Base-by-base conservation (phyloP, 2,329 filamentous ascomycete species). In the Phaeophleospora eucalypticola region DNA sequence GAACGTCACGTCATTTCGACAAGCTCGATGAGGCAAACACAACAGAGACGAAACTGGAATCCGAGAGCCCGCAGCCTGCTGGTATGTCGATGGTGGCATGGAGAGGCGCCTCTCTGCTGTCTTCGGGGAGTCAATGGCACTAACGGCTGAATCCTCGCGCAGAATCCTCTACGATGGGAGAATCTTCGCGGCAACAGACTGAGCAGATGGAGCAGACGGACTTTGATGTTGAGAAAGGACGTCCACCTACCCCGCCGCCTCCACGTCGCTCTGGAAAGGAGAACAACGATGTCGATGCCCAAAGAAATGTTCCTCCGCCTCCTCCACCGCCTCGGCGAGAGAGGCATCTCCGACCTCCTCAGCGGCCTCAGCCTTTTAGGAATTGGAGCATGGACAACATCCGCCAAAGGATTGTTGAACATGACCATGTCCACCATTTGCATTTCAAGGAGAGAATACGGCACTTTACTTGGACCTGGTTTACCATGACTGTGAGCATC, bases 381-480 rank as follows among this genome's bases (percentile, higher is more conserved):
- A 41, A 41, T 20, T 52, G 48, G 49, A 56, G 51, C 24, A 39
- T 47, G 9, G 37, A 37, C 14, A 54, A 33, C 19, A 37, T 54
- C 24, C 37, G 33, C 21, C 41, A 37, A 20, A 41, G 40, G 27
- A 46, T 52, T 32, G 21, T 48, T 19, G 33, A 48, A 21, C 39
- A 52, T 32, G 43, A 52, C 10, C 58, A 61, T 42, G 45, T 59
- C n/a, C 59, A 59, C 43, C 45, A 59, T 14, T 61, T 78, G 16
- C 61, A 66, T 36, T 80, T 76, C 69, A 74, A 70, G 52, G 70
- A 80, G 53, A 68, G 80, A n/a, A 74, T 83, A 36, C 68, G 76
- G 41, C 80, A 83, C 66, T 77, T 82, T 53, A 83, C 81, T 1
- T 91, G 87, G 87, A 89, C 86, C 0, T 91, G 83, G 76, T 91